Evolutionary conservation across 495 filamentous ascomycete species (phyloP), one percentile per base, ranked within the genome.

Genomic region (Eremomyces bilateralis): DNA sequence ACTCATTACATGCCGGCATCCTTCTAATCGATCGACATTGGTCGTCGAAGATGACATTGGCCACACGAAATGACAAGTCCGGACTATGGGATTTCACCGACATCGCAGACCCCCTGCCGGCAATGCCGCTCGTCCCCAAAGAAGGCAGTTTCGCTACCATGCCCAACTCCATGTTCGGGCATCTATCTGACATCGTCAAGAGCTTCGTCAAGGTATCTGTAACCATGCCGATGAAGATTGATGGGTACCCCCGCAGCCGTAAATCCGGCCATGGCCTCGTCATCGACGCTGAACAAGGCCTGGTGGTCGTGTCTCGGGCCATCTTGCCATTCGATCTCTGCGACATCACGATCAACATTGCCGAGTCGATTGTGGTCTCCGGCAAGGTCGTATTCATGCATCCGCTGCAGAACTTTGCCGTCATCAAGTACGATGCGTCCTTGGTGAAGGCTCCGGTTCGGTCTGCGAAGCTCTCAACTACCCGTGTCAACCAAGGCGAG

Each of bases 361-460:
- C 88, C 12, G 90, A 99, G 47, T 91, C 82, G 11, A 76, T 95
- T 45, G 79, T 94, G 35, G 78, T 95, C 12, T 75, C 78, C 37
- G 88, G 78, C 39, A 93, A 90, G 53, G 78, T 99, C 12, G 62
- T 93, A 15, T 99, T 99, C 62, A 64, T 99, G 59, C 88, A 99
- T 53, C 88, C 88, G n/a, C 61, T 95, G 20, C 90, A 94, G 49
- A 99, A 99, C 53, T 99, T 94, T 56, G 76, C 74, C 41, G 76
- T 99, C 45, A 67, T 99, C 37, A 77, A 90, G 54, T 99, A 95
- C 49, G 88, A 99, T 53, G 78, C 90, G 1, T 72, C 65, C 21
- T 69, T 99, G 1, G 90, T 95, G 29, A 68, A 90, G 44, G 88
- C 90, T 4, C 85, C 90, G 3, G 81, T 99, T 15, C 63, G 90